Percentiles rank a stretch among this genome's conserved stretches.
Evolutionary conservation across 306 rosid species (phyloP).

Genomic region (Pachyrhizus erosus): DNA sequence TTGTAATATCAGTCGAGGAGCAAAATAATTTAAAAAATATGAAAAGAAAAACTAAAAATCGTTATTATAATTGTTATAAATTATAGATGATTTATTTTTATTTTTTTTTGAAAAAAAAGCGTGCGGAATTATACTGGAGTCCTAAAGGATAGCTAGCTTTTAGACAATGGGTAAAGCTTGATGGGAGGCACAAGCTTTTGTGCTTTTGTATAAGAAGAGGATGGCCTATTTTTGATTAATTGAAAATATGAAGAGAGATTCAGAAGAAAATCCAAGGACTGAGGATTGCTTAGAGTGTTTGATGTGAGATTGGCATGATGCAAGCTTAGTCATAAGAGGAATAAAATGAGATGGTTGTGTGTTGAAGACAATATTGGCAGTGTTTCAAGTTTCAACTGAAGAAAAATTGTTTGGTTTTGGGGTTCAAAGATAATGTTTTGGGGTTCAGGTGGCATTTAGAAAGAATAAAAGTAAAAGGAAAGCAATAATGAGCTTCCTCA

Average conservation of each 20-base stretch:
- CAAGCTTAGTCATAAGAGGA: no score
- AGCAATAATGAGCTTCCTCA: background rate
- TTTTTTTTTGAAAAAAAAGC: no score
- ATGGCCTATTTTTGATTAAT: background rate
- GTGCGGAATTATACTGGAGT: no score
- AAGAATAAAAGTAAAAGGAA: background rate
- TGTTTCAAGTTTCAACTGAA: background rate
- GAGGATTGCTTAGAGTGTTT: background rate
- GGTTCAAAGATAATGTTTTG: background rate
- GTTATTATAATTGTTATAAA: no score
- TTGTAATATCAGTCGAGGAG: no score
- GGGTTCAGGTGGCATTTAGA: background rate
- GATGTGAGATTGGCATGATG: background rate
- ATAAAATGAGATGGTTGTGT: background rate
- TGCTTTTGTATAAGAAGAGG: background rate
- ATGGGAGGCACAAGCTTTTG: no score
- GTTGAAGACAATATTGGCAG: slow-evolving; percentile 9
- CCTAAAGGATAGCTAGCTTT: no score
- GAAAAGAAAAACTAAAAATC: no score
- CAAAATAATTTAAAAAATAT: no score
- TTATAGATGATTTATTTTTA: no score
- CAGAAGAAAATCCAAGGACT: no score
- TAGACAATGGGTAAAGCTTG: no score
- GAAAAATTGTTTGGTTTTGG: background rate
- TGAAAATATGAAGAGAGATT: background rate